These are phyloP conservation scores for Colletotrichum sp. DNA, from an alignment of 2,329 filamentous ascomycete species.

Conservation along the genomic window DNA sequence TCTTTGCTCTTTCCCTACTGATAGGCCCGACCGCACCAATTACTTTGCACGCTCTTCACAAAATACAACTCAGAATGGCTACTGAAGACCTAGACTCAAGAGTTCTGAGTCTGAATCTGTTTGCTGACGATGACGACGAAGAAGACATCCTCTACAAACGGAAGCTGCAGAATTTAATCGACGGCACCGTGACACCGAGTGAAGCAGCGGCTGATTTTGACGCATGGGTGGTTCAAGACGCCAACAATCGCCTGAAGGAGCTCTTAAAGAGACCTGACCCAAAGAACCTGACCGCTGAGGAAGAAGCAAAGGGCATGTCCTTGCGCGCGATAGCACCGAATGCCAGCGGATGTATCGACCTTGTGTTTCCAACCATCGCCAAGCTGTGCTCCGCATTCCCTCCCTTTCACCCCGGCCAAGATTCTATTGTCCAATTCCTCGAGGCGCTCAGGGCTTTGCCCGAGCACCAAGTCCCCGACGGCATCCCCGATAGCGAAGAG, in stretches of 20 bases:
- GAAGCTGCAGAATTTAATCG: background rate
- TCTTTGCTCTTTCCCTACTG: background rate
- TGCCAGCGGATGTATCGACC: background rate
- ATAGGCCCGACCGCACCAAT: background rate
- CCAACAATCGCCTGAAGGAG: background rate
- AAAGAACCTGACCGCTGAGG: background rate
- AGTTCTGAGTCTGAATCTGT: background rate
- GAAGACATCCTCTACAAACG: background rate
- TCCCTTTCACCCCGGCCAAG: background rate
- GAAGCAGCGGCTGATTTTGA: background rate
- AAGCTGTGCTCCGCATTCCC: background rate
- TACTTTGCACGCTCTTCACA: background rate
- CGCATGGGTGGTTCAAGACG: background rate
- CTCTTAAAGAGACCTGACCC: background rate
- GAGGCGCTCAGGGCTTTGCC: background rate
- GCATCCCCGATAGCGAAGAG: fast-evolving
- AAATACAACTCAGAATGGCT: background rate
- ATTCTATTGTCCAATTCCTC: background rate
- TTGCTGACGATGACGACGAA: background rate
- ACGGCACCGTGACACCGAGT: background rate
- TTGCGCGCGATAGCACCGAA: background rate
- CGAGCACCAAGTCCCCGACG: background rate
- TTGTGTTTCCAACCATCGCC: background rate
- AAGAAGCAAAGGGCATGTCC: background rate
- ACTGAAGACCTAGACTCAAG: background rate